Base-by-base conservation (phyloP, 202 grass and related monocot genomes). In the Schoenoplectus triqueter region DNA sequence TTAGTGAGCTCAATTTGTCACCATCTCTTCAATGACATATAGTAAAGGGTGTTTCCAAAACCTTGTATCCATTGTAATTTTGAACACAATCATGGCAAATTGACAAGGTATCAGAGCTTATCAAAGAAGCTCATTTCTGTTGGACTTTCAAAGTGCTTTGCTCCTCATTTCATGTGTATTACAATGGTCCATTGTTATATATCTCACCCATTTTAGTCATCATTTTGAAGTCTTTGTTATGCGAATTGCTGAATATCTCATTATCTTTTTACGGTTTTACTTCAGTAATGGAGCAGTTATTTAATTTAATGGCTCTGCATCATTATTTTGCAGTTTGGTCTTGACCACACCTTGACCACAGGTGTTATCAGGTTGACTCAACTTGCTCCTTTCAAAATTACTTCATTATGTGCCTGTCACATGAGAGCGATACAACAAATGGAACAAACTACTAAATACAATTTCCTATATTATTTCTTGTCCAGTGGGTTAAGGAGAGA, bases 301-400 rank as follows among this genome's bases (percentile, higher is more conserved):
- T 40, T 15, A 78, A 78, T 44, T 50, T 78, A 78, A 78, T 78
- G 13, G 3, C 60, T 60, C 22, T 61, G 7, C 50, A 62, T 69
- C 41, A 64, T 82, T 52, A 13, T n/a, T 84, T 87, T 90, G 87
- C 96, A 98, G 96, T 98, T 98, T 92, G 96, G 96, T 73, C 93
- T 98, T 90, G 96, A 98, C 75, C 96, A 98, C 90, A 98, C 96
- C 8, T 92, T 98, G 88, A 98, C 93, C 69, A 98, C 96, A 17
- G 96, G 96, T 55, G 96, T 98, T 82, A 98, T 98, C 89, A 98
- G 96, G 96, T 98, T n/a, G 19, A 60, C 31, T 22, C 48, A 82
- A 31, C 39, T 90, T 81, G 10, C 19, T 68, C 66, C 78, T 80
- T 10, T 40, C 62, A 80, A 9, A 82, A 31, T 70, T 86, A 79